These are phyloP conservation scores for Clavispora santaluciae DNA, from an alignment of 805 yeast genomes.

Conservation along the genomic window DNA sequence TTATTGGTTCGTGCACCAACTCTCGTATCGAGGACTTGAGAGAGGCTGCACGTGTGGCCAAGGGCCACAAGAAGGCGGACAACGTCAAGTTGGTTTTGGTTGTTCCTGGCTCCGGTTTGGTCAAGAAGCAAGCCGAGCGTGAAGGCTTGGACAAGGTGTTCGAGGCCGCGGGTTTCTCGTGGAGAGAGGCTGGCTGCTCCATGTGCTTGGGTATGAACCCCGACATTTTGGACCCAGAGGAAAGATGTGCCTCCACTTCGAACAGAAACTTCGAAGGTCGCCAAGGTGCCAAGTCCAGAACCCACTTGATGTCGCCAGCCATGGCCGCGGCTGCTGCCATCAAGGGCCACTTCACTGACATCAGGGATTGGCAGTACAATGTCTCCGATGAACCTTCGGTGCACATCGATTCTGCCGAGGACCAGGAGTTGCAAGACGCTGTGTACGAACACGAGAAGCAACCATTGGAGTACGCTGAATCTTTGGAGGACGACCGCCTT, in stretches of 20 bases:
- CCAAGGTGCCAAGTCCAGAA: constrained; percentile 94
- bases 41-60: constrained; percentile 89
- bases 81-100: constrained; percentile 79
- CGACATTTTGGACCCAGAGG: constrained; percentile 89
- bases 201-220: constrained; percentile 99
- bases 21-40: constrained; percentile 96
- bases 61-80: constrained; percentile 82
- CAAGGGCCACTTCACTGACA: constrained; percentile 84
- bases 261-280: constrained; percentile 99
- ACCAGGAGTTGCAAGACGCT: constrained; percentile 60
- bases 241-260: constrained; percentile 97
- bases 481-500: constrained; percentile 44
- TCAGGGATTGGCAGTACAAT: constrained; percentile 70
- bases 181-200: constrained; percentile 99
- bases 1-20: constrained; percentile 97
- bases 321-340: constrained; percentile 99
- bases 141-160: constrained; percentile 94
- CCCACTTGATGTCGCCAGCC: constrained; percentile 97
- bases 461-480: constrained; percentile 51
- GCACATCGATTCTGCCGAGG: constrained; percentile 36
- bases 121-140: constrained; percentile 86
- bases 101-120: constrained; percentile 97
- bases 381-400: constrained; percentile 59
- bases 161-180: constrained; percentile 88
- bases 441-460: constrained; percentile 69